Evolutionary conservation across 306 rosid genomes (phyloP), one percentile per base, ranked within the genome.

Genomic region (Castanea crenata): DNA sequence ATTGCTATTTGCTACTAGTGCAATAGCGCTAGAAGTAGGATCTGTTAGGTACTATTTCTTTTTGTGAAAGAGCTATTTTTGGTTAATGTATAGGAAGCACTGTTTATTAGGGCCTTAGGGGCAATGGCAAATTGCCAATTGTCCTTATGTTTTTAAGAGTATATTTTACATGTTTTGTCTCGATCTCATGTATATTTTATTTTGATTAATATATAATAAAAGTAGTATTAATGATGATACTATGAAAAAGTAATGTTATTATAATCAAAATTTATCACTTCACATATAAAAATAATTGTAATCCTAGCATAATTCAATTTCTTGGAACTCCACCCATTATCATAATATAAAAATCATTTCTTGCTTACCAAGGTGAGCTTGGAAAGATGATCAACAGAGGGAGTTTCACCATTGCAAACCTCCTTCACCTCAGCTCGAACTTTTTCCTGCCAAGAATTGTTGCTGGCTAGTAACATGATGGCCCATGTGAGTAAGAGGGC

Each of bases 401-500:
- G 99, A 59, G 78, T 64, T 78, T 25, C 87, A 1, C 81, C 91
- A 81, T 87, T 79, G 86, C 89, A 91, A 20, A 87, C 91, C 64
- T 85, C 84, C 34, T 84, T 88, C 16, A 93, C 86, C 82, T 93
- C 90, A 16, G 34, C 83, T 51, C 99, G 86, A 56, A 93, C 90
- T 57, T 67, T 91, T 0, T 96, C 83, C 79, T 96, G 99, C 98
- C 99, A 96, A 59, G 79, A 38, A 2, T 91, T 90, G 56, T 93
- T 91, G 71, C 82, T 87, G 10, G 99, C 98, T 0, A 96, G 61
- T 76, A 96, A 79, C 98, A 96, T 96, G 58, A 93, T 85, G 5
- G 97, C 88, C 99, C 99, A 96, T 5, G 94, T 96, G 79, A 96
- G 96, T 78, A 96, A 84, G 4, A 96, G 88, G 0, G 99, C 94